Base-by-base conservation (phyloP, 1,284 basidiomycete genomes). In the Puccinia horiana region DNA sequence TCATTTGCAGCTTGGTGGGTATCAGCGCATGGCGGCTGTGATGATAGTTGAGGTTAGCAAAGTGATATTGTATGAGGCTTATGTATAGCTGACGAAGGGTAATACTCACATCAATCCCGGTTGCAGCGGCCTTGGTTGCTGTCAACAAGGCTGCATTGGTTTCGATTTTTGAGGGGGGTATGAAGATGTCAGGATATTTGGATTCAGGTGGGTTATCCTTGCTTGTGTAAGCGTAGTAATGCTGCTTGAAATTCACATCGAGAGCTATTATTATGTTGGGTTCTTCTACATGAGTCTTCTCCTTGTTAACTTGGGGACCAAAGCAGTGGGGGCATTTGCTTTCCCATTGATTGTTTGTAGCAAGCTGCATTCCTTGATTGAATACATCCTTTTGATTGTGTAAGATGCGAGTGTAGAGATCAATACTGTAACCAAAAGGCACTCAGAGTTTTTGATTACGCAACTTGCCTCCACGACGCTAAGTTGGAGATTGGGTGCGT, bases 241-340 rank as follows among this genome's bases (percentile, higher is more conserved):
- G 49, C 49, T 52, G 49, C 49, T 52, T 9, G 20, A 52, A 52
- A 18, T 52, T 52, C 20, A 32, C 69, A 72, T 72, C 69, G 9
- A 72, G 40, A 0, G 32, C 26, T 4, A 72, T 11, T 16, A 42
- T 44, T 0, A 42, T 2, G 26, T 72, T 20, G 11, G 69, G 69
- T 44, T 72, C 69, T 23, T 42, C n/a, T 6, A 0, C 11, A 1
- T 29, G 26, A 23, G 6, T 37, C 29, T 72, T 35, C 20, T 12
- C 32, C n/a, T 72, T 37, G 1, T 16, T 4, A 12, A 2, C 20
- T 44, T 23, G 0, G 18, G 69, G 69, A 12, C 35, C 69, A 72
- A 72, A 72, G 47, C 69, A 72, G 20, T 16, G 69, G 11, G 69
- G 40, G 40, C 69, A 72, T 6, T 72, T 72, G 69, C 47, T 32